Base-by-base conservation (phyloP, 805 yeast species). In the Saccharomycopsis javanensis region DNA sequence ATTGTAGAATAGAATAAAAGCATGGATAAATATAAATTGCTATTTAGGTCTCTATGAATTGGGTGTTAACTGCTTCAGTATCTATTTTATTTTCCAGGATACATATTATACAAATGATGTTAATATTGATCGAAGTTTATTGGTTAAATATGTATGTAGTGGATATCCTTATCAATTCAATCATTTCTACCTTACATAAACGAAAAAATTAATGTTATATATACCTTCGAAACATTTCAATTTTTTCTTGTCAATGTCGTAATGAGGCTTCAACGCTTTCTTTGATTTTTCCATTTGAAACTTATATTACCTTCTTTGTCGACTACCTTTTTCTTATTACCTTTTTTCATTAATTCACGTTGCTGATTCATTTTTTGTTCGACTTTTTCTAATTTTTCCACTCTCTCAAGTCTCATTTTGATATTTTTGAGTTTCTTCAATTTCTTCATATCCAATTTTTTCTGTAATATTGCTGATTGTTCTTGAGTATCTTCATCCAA, bases 331-430 rank as follows among this genome's bases (percentile, higher is more conserved):
- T 85, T 86, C 72, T 87, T 88, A 60, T 82, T 81, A 0, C 98
- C 98, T 63, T 83, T 86, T 69, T 88, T 88, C 96, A 92, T 89
- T 56, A 90, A 77, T 66, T 91, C 96, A 60, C 86, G 81, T 65
- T 90, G 95, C 57, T 80, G 64, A 57, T 86, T 87, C 82, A 91
- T 82, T 65, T 83, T 80, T 46, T 76, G 77, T 65, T 88, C 85
- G 16, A 92, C 86, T 54, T 78, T 78, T 54, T 75, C 74, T 62
- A 92, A 75, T 69, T 90, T 81, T 55, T 76, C 71, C 60, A 83
- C 87, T 64, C 96, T 79, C 62, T 85, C 83, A 65, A 88, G 68
- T 58, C 90, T 80, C 58, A 76, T 77, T 66, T 86, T 79, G 55
- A 88, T 72, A 46, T 78, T 70, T 63, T 81, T 77, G 61, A 77